Base-by-base conservation (phyloP, 169 alveolate genomes). In the Besnoitia besnoiti region DNA sequence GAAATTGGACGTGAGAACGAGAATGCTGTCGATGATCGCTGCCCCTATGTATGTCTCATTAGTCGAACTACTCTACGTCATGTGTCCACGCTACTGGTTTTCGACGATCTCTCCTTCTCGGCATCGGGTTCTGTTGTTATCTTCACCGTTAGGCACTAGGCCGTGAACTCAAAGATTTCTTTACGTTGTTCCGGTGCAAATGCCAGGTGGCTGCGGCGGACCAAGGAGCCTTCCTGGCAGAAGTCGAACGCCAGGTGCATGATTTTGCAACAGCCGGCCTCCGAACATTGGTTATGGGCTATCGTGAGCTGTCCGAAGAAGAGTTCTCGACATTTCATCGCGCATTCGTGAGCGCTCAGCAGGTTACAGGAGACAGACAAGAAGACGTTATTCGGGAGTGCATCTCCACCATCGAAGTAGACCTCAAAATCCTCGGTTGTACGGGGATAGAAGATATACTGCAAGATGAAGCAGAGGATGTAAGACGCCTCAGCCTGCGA, bases 371-470 rank as follows among this genome's bases (percentile, higher is more conserved):
- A 76, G 49, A 37, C 59, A 27, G 49, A 14, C 67, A 40, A 27
- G 49, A 76, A 16, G 85, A 37, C 30, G 85, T 24, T 40, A 24
- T 76, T 14, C 14, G 59, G 24, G 49, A 76, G 24, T 42, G 77
- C 67, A 90, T 91, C 50, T 96, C 95, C 40, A 96, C 92, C 92
- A 92, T 98, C 30, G 99, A 98, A 93, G 88, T 79, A 24, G 95
- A 97, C 92, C 89, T 98, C 89, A 95, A 94, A 47, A 94, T 98
- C 33, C 95, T 98, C 75, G 99, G 99, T 33, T 95, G 97, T 88
- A 98, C 99, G 33, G 99, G 98, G 47, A 98, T 98, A 24, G 99
- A 98, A 93, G 99, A 98, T 92, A 96, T 97, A 30, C 39, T 76
- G 14, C 85, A 76, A 76, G 49, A 76, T 76, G 42, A 37, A 37